These are phyloP conservation scores for Senna siamea DNA, from an alignment of 306 rosid genomes.

Conservation along the genomic window DNA sequence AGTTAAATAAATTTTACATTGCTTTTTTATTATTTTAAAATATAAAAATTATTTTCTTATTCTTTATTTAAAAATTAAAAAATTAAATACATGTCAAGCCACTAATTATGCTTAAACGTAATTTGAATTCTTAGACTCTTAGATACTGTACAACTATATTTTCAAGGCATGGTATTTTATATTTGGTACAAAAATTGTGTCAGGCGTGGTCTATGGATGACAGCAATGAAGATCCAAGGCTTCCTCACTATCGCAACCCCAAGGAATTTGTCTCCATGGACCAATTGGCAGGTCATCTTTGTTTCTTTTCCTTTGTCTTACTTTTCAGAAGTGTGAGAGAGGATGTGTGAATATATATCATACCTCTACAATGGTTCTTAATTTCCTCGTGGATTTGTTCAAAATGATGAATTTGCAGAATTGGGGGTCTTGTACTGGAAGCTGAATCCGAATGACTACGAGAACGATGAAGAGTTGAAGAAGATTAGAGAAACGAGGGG, in stretches of 20 bases:
- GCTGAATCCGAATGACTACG: slow-evolving; percentile 50
- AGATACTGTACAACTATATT: no score
- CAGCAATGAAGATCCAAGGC: slow-evolving; percentile 68
- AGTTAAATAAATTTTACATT: no score
- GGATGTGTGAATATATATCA: background rate
- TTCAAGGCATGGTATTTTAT: no score
- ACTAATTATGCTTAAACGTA: no score
- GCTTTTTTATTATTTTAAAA: no score
- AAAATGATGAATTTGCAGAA: slow-evolving; percentile 34
- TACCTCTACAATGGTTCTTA: background rate
- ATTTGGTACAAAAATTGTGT: background rate
- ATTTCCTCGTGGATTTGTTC: background rate
- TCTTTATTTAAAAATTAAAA: no score
- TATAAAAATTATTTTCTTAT: no score
- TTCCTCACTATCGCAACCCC: slow-evolving; percentile 70
- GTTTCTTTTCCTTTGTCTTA: background rate
- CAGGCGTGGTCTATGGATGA: slow-evolving; percentile 94
- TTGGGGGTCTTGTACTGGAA: slow-evolving; percentile 50
- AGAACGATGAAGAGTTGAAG: slow-evolving; percentile 67
- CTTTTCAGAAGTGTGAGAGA: background rate
- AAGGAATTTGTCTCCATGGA: slow-evolving; percentile 54
- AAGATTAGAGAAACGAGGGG: slow-evolving; percentile 76
- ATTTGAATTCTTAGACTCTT: no score
- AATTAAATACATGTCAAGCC: no score
- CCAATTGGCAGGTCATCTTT: slow-evolving; percentile 59